These are phyloP conservation scores for Melampsora larici-populina DNA, from an alignment of 1,284 basidiomycete species.

Conservation along the genomic window DNA sequence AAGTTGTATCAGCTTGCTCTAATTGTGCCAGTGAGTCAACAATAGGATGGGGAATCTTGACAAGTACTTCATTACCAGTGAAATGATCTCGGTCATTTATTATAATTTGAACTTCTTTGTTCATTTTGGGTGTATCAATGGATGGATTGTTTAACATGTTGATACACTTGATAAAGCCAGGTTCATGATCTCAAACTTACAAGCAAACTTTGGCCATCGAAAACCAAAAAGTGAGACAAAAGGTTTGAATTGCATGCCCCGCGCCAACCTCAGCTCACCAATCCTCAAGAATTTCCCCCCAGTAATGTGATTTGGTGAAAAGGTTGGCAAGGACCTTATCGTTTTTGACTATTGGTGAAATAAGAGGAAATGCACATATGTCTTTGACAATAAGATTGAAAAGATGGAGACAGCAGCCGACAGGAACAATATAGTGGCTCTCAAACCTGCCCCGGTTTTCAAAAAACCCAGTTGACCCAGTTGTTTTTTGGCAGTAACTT, in stretches of 20 bases:
- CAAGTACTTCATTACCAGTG: not conserved
- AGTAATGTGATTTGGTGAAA: not conserved
- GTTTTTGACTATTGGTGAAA: not conserved
- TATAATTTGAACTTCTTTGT: not conserved
- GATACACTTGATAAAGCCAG: not conserved
- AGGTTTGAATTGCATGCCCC: not conserved
- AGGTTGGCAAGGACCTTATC: not conserved
- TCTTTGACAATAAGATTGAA: not conserved
- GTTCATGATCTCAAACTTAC: not conserved
- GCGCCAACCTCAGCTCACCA: not conserved
- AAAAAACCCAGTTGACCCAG: too few species aligned
- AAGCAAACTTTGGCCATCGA: not conserved
- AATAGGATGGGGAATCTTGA: not conserved
- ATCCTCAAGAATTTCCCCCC: not conserved
- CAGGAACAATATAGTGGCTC: not conserved
- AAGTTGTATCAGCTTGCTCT: too few species aligned
- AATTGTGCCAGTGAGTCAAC: not conserved
- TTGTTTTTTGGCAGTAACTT: too few species aligned
- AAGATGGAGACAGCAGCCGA: not conserved
- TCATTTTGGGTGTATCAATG: not conserved
- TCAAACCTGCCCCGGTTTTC: too few species aligned
- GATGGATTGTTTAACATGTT: not conserved
- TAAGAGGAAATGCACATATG: too few species aligned
- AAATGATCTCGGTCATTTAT: not conserved
- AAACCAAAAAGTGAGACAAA: not conserved